Conservation (phyloP, 2,329 filamentous ascomycete species). For the Phyllosticta citrichinensis region DNA sequence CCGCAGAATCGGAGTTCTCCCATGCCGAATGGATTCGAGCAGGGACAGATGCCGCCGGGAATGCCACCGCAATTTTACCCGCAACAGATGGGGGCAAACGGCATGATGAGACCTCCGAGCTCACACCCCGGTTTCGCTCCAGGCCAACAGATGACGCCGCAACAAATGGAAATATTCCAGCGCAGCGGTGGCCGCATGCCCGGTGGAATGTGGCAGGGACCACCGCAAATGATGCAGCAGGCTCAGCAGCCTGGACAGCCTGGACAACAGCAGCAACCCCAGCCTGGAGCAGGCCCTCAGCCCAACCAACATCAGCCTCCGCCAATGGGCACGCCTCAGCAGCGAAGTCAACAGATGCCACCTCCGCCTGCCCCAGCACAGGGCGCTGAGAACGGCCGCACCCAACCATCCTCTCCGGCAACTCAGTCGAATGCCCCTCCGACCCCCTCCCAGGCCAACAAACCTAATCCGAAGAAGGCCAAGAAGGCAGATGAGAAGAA, state of each 20-base stretch:
- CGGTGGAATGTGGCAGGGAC: conserved; percentile 27
- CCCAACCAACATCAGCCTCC: conserved; percentile 45
- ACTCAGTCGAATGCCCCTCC: conserved; percentile 45
- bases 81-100: conserved; percentile 23
- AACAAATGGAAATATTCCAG: conserved; percentile 39
- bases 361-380: conserved; percentile 38
- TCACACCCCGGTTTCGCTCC: conserved; percentile 37
- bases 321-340: conserved; percentile 60
- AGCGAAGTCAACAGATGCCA: conserved; percentile 50
- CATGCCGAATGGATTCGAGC: conserved; percentile 46
- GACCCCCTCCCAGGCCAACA: conserved; percentile 63
- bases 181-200: conserved; percentile 26
- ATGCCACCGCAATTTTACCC: conserved; percentile 31
- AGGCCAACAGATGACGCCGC: conserved; percentile 51
- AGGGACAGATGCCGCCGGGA: conserved; percentile 38
- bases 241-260: conserved; percentile 24
- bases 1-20: conserved; percentile 52
- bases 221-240: conserved; percentile 44
- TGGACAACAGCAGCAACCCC: conserved; percentile 23
- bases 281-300: conserved; percentile 25
- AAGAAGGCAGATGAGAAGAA: conserved; percentile 57
- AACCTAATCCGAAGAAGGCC: conserved; percentile 65
- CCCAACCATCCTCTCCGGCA: conserved; percentile 39
- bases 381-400: conserved; percentile 29
- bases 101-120: conserved; percentile 47